These are phyloP conservation scores for Parathielavia hyrcaniae DNA, from an alignment of 495 filamentous ascomycete species.

Conservation along the genomic window DNA sequence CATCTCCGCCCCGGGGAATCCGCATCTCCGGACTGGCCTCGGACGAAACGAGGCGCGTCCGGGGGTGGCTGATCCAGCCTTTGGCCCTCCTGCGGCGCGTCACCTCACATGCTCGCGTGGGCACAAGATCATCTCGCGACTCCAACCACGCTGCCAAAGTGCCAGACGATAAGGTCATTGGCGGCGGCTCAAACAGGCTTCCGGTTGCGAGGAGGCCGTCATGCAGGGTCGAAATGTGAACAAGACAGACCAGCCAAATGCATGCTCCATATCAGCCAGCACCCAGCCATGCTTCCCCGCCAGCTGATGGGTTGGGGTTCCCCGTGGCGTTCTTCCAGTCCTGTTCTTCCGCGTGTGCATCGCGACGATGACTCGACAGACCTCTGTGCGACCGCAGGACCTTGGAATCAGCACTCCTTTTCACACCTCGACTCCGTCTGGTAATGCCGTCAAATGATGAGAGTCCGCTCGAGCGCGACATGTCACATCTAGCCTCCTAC, in stretches of 20 bases:
- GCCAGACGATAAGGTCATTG: not conserved
- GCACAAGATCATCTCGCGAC: not conserved
- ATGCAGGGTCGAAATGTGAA: not conserved
- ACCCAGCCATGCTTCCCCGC: too few species aligned
- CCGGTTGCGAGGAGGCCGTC: not conserved
- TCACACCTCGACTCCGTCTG: not conserved
- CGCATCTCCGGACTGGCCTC: not conserved
- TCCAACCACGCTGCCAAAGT: constrained; percentile 2
- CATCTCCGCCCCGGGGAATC: not conserved
- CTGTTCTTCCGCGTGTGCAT: not conserved
- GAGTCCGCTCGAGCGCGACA: not conserved
- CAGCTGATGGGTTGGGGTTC: too few species aligned
- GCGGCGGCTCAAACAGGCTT: not conserved
- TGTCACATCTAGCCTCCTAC: not conserved
- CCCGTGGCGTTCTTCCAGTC: not conserved
- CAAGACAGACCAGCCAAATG: too few species aligned
- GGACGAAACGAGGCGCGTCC: constrained; percentile 1
- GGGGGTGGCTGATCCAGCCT: not conserved
- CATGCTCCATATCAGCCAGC: too few species aligned
- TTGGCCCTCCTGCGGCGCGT: not conserved
- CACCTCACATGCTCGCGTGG: not conserved
- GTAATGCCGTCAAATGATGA: not conserved
- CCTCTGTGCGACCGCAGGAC: not conserved
- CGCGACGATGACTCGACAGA: not conserved
- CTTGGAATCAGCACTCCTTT: not conserved